phyloP scores from a whole-genome alignment of 345 rosid species.

The Murraya koenigii region DNA sequence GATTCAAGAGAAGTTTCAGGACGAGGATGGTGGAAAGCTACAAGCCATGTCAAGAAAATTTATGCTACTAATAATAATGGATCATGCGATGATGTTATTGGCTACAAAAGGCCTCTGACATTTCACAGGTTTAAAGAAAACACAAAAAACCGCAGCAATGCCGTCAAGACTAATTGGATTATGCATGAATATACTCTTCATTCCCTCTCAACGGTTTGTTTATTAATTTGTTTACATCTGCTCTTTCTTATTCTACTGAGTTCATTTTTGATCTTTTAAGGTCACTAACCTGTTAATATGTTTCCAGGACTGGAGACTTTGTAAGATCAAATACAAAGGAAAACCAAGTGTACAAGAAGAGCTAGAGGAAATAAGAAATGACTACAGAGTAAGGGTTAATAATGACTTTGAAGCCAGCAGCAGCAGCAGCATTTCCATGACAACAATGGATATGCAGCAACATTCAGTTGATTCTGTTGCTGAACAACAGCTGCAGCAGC shows the following conservation, averaged over 20 bases:
- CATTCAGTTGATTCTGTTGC: not conserved
- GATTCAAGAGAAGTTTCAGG: conserved; percentile 39
- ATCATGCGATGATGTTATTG: conserved; percentile 5
- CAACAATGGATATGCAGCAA: no score
- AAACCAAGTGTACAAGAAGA: conserved; percentile 18
- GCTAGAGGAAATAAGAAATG: not conserved
- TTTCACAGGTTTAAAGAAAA: conserved; percentile 31
- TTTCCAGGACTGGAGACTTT: conserved; percentile 19
- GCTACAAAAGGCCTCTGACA: conserved; percentile 28
- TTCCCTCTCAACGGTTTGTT: not conserved
- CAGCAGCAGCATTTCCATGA: not conserved
- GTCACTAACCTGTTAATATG: no score
- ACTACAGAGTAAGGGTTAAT: not conserved
- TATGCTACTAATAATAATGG: not conserved
- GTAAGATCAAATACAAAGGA: conserved; percentile 22
- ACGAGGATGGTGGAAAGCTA: conserved; percentile 51
- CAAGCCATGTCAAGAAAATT: conserved; percentile 40
- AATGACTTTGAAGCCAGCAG: not conserved
- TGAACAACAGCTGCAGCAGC: not conserved
- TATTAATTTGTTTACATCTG: no score
- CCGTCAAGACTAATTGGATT: conserved; percentile 18
- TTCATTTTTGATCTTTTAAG: no score
- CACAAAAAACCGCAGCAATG: conserved; percentile 19
- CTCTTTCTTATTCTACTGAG: no score
- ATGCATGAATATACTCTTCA: conserved; percentile 10